Base-by-base conservation (phyloP, 495 filamentous ascomycete genomes). In the Penicillium lividum region DNA sequence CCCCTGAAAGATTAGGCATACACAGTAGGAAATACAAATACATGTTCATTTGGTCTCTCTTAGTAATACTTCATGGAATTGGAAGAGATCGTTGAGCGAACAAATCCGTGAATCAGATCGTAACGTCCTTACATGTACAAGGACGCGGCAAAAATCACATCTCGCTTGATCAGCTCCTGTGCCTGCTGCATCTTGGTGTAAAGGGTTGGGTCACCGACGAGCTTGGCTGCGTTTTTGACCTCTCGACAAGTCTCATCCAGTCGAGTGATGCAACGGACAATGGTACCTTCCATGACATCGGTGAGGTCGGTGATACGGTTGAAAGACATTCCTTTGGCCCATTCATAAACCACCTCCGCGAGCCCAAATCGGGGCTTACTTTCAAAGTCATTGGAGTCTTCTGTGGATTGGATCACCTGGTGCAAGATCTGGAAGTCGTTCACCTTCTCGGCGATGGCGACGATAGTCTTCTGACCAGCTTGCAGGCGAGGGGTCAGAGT, bases 271-370 rank as follows among this genome's bases (percentile, higher is more conserved):
- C 91, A 91, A 29, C 94, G 78, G 22, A 98, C 95, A 73, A 98
- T 97, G 0, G 93, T 97, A 0, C 94, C 94, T 69, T 98, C 94
- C 64, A 98, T 84, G 47, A 98, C 93, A 68, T 98, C 94, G 29
- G 94, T 98, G 54, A 98, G 77, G 58, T 96, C 91, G 0, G 93
- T 98, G 63, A 98, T 98, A 53, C 95, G 93, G 72, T 92, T 96
- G 82, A 98, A 98, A 31, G 90, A 89, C 92, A 97, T 97, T 22
- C 94, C 94, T 55, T 90, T 82, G 2, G 94, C 95, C 94, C 94
- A 98, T 75, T 98, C 94, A 69, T 98, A 97, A 15, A 98, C 94
- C 0, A 98, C 95, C 72, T 98, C 95, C 65, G 95, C 91, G 48
- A 98, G 82, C 0, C 93, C 93, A 68, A 98, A 98, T 13, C 92